Conservation (phyloP, 495 filamentous ascomycete species). For the Xylaria castorea region DNA sequence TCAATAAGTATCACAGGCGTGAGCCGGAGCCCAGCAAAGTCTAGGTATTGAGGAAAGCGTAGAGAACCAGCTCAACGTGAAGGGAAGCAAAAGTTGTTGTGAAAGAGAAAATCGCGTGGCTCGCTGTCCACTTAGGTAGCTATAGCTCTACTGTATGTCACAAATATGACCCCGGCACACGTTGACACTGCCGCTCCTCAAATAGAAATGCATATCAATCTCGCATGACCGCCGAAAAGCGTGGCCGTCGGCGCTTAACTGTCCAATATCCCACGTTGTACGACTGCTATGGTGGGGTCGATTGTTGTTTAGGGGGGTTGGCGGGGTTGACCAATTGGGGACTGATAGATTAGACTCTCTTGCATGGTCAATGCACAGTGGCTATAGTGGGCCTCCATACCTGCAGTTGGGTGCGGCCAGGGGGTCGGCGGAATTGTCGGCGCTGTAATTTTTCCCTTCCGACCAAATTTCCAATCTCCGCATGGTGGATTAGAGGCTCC, state of each 20-base stretch:
- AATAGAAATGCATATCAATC: neutral
- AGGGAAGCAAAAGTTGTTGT: slow-evolving; percentile 22
- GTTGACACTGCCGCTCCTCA: slow-evolving; percentile 3
- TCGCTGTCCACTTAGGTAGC: slow-evolving; percentile 2
- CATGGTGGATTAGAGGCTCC: neutral
- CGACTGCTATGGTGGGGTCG: slow-evolving; percentile 38
- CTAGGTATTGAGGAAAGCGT: neutral
- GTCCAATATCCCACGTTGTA: slow-evolving; percentile 34
- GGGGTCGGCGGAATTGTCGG: slow-evolving; percentile 5
- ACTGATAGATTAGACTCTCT: neutral
- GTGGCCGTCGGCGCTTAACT: slow-evolving; percentile 36
- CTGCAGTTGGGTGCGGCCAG: neutral
- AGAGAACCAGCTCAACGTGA: slow-evolving; percentile 27
- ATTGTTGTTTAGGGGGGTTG: slow-evolving; percentile 11
- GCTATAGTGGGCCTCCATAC: no score
- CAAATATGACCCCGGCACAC: neutral
- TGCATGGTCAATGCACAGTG: neutral
- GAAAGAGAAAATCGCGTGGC: neutral
- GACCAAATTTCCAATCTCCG: slow-evolving; percentile 21
- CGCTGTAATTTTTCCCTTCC: slow-evolving; percentile 27
- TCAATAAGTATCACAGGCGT: neutral
- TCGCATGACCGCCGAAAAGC: slow-evolving; percentile 3
- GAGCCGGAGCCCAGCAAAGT: neutral
- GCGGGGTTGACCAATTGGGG: slow-evolving; percentile 6
- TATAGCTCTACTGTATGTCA: slow-evolving; percentile 16